Evolutionary conservation across 176 grass and related monocot species (phyloP).

Genomic region (Coix lacrymajobi): DNA sequence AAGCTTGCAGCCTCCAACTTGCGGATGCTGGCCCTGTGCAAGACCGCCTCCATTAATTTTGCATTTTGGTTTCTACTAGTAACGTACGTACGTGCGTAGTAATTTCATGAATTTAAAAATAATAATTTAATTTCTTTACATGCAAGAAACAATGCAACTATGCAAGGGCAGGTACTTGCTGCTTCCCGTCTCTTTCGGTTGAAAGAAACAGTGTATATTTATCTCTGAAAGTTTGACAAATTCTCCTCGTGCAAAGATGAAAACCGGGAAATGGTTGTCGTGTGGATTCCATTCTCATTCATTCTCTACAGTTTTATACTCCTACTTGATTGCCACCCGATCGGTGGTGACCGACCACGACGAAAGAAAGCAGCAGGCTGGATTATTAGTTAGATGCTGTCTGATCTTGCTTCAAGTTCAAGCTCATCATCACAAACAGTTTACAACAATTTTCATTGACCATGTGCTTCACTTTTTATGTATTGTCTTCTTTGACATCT

Average conservation of each 20-base stretch:
- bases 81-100: not conserved
- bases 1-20: conserved; percentile 1
- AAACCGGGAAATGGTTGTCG: not conserved
- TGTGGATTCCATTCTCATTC: not conserved
- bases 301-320: not conserved
- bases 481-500: conserved; percentile 17
- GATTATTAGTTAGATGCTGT: conserved; percentile 6
- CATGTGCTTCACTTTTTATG: not conserved
- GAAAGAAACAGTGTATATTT: not conserved
- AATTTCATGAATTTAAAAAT: not conserved
- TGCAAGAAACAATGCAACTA: no score
- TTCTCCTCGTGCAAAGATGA: not conserved
- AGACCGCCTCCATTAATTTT: not conserved
- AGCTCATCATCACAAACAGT: not conserved
- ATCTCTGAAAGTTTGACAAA: not conserved
- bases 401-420: not conserved
- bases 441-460: conserved; percentile 3
- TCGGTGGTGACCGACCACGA: not conserved
- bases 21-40: not conserved
- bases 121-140: not conserved
- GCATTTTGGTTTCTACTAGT: conserved; percentile 1
- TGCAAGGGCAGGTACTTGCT: not conserved
- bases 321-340: not conserved
- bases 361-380: not conserved
- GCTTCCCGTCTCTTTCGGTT: not conserved